Base-by-base conservation (phyloP, 257 asterid species). In the Parsonsia alboflavescens region DNA sequence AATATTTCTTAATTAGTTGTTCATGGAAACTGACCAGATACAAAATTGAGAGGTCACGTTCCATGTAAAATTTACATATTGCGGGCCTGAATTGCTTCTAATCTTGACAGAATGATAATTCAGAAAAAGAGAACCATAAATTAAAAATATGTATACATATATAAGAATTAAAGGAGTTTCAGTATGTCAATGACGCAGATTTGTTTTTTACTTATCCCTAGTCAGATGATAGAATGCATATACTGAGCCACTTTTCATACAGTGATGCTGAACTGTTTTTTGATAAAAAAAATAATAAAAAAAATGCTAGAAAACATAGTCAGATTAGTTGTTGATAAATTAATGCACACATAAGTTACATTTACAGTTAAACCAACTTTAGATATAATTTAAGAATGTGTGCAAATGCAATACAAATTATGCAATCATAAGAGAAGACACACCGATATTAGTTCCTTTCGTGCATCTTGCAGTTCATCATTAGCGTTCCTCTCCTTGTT, bases 401-500 rank as follows among this genome's bases (percentile, higher is more conserved):
- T n/a, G n/a, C n/a, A n/a, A n/a, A n/a, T n/a, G n/a, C n/a, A n/a
- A n/a, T n/a, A n/a, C 39, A 33, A 33, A 33, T 33, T 33, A 33
- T 33, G 3, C 39, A 39, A 30, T 54, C 50, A 30, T 24, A 3
- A n/a, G 10, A 6, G 30, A 30, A 75, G 52, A 10, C 93, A 84
- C 71, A 94, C 98, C 66, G 85, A 75, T 76, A 94, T 80, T 85
- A 94, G 80, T 76, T 89, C 98, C 84, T 90, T 94, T 10, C 97
- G 93, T 64, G 98, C 97, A 4, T 90, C 97, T 79, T 90, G 97
- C 77, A 94, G 79, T 84, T 90, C 97, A 54, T 88, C 96, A 56
- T 91, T 94, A 72, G 79, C 73, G 70, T 77, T 85, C 84, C 96
- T 90, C 84, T 94, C 97, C 89, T 83, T 84, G 65, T 86, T 76